phyloP scores from a whole-genome alignment of 768 basidiomycete species.

The Lactarius akahatsu region DNA sequence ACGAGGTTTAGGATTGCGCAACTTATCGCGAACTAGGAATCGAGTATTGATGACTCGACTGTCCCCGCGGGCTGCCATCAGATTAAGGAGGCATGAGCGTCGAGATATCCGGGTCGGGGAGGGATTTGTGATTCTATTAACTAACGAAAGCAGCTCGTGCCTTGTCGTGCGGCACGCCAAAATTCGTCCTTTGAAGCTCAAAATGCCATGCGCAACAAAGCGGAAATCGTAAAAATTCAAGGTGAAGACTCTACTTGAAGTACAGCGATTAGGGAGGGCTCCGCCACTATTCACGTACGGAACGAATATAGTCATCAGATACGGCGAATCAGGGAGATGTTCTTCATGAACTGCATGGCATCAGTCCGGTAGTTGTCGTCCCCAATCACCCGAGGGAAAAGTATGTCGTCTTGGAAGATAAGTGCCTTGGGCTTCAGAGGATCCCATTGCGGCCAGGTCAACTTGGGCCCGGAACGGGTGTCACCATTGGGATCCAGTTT shows the following conservation, averaged over 20 bases:
- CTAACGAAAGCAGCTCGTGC: no score
- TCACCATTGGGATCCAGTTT: constrained; percentile 24
- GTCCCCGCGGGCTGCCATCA: no score
- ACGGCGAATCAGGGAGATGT: constrained; percentile 22
- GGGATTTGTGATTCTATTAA: no score
- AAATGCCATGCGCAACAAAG: constrained; percentile 1
- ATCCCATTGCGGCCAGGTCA: constrained; percentile 25
- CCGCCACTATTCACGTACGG: background rate
- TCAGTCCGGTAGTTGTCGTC: constrained; percentile 24
- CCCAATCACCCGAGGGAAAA: constrained; percentile 12
- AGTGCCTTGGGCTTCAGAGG: constrained; percentile 14
- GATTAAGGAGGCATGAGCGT: no score
- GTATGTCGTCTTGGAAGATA: constrained; percentile 10
- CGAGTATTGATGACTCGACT: no score
- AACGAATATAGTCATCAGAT: constrained; percentile 2
- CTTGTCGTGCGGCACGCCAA: no score
- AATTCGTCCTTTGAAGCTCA: background rate
- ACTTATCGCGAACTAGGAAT: no score
- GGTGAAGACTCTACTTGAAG: constrained; percentile 2
- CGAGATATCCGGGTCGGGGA: no score
- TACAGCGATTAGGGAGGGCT: background rate
- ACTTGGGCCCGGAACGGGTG: background rate
- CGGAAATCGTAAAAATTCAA: background rate
- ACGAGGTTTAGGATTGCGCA: no score
- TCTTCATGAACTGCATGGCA: constrained; percentile 15